phyloP scores from a whole-genome alignment of 345 rosid species.

The Turritis glabra region DNA sequence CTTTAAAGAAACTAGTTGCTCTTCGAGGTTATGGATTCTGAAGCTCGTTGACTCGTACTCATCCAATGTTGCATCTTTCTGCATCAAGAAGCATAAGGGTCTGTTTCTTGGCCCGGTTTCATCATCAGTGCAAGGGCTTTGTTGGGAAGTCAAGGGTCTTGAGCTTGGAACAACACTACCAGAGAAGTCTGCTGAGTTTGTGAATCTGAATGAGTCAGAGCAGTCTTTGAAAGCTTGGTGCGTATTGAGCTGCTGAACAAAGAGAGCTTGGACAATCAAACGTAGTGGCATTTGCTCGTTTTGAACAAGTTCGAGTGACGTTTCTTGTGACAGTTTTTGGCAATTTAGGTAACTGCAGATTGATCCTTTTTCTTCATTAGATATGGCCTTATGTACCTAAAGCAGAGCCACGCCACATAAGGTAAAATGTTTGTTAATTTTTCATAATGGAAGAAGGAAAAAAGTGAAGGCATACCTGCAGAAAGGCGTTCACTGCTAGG shows the following conservation, averaged over 20 bases:
- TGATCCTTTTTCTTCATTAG: slow-evolving; percentile 64
- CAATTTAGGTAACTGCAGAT: slow-evolving; percentile 75
- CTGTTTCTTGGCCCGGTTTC: slow-evolving; percentile 38
- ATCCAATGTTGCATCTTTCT: slow-evolving; percentile 40
- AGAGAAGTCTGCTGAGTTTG: slow-evolving; percentile 48
- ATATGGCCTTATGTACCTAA: slow-evolving; percentile 54
- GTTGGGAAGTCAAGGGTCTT: slow-evolving; percentile 42
- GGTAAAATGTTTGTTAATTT: not conserved
- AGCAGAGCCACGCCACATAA: not conserved
- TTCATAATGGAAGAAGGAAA: not conserved
- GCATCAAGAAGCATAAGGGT: slow-evolving; percentile 42
- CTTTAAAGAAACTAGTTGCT: slow-evolving; percentile 38
- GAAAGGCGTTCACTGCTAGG: slow-evolving; percentile 59
- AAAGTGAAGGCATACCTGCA: slow-evolving; percentile 44
- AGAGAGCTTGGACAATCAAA: slow-evolving; percentile 71
- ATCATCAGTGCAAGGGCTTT: slow-evolving; percentile 56
- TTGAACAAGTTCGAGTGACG: slow-evolving; percentile 72
- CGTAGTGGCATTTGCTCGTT: slow-evolving; percentile 87
- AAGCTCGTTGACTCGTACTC: slow-evolving; percentile 52
- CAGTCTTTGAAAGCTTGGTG: slow-evolving; percentile 81
- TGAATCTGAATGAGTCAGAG: slow-evolving; percentile 37
- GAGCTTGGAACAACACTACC: slow-evolving; percentile 45
- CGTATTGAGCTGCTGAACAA: slow-evolving; percentile 71
- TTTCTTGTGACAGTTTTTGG: slow-evolving; percentile 69
- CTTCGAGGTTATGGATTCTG: slow-evolving; percentile 66